A percentile compares a stretch with the other conserved stretches of the same genome.
phyloP scores from a whole-genome alignment of 306 rosid species.

The Vigna angularis region DNA sequence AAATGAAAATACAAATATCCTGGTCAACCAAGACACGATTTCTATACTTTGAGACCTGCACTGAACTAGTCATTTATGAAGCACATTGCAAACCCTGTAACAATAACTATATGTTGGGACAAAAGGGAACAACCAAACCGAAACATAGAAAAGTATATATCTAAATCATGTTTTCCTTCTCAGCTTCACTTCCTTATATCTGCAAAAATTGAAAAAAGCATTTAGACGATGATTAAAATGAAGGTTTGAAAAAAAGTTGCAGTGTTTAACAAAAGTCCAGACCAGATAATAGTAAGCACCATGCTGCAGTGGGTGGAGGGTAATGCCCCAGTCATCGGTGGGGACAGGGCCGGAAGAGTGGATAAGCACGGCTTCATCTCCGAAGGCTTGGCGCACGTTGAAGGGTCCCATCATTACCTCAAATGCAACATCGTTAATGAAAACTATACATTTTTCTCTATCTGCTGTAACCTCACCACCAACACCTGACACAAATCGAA shows the following conservation, averaged over 20 bases:
- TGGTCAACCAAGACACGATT: slow-evolving; percentile 37
- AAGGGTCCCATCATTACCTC: slow-evolving; percentile 73
- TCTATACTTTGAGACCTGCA: slow-evolving; percentile 3
- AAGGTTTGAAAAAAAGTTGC: neutral
- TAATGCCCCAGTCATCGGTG: slow-evolving; percentile 85
- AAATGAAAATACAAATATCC: neutral
- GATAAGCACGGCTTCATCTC: slow-evolving; percentile 66
- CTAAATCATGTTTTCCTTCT: slow-evolving; percentile 19
- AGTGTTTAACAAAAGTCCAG: neutral
- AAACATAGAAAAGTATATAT: slow-evolving; percentile 5
- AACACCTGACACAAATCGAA: slow-evolving; percentile 55
- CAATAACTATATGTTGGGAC: neutral
- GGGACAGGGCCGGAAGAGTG: slow-evolving; percentile 77
- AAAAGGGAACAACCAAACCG: slow-evolving; percentile 9
- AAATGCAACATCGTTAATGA: slow-evolving; percentile 69
- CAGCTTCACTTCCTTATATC: slow-evolving; percentile 52
- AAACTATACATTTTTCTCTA: slow-evolving; percentile 57
- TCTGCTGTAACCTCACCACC: slow-evolving; percentile 48
- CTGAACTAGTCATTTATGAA: neutral
- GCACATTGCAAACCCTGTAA: slow-evolving; percentile 6
- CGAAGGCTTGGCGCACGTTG: slow-evolving; percentile 80
- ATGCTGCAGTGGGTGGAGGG: slow-evolving; percentile 74
- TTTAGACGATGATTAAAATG: neutral
- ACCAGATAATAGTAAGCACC: slow-evolving; percentile 88
- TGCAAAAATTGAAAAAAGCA: slow-evolving; percentile 29